Base-by-base conservation (phyloP, 2,329 filamentous ascomycete genomes). In the Clarireedia sp. region DNA sequence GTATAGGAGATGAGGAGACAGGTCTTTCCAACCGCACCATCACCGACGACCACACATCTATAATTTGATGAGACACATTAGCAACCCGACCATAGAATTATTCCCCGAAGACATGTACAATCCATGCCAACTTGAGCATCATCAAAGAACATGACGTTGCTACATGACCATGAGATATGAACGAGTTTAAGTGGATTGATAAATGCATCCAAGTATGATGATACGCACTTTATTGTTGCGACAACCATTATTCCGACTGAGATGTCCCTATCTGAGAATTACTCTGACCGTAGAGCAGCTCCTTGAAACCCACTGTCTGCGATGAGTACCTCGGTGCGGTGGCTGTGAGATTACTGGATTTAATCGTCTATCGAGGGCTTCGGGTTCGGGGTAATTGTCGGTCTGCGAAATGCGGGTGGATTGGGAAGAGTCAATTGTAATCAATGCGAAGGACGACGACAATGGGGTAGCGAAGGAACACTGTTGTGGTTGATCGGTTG, bases 1-100 rank as follows among this genome's bases (percentile, higher is more conserved):
- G 94, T 99, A 76, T 99, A 99, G 72, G 90, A 95, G 77, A 99
- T 99, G 71, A 99, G 84, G 63, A 99, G 84, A 76, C 94, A 99
- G 64, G 94, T 99, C 81, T 99, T 99, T 73, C 94, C 94, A 66
- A 99, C 94, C 64, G 94, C 94, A 91, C 94, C 94, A 75, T 99
- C 94, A 72, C 94, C 94, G 68, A 99, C 94, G 66, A 99, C 94
- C 69, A 99, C 94, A 77, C 94, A 99, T 77, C 94, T 99, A 65
- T 59, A 55, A 45, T 29, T 59, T 59, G 60, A 68, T 29, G 17
- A 56, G 16, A 16, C 6, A 9, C 3, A 44, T 54, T 54, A 54
- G 51, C 43, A 41, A n/a, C 19, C 7, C 7, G 9, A 12, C 12
- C 10, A 33, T 33, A 33, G 16, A 41, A 8, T 17, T 19, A 41